Evolutionary conservation across 1,139 yeast genomes (phyloP), one percentile per base, ranked within the genome.

Genomic region (Debaryomycetaceae sp.): DNA sequence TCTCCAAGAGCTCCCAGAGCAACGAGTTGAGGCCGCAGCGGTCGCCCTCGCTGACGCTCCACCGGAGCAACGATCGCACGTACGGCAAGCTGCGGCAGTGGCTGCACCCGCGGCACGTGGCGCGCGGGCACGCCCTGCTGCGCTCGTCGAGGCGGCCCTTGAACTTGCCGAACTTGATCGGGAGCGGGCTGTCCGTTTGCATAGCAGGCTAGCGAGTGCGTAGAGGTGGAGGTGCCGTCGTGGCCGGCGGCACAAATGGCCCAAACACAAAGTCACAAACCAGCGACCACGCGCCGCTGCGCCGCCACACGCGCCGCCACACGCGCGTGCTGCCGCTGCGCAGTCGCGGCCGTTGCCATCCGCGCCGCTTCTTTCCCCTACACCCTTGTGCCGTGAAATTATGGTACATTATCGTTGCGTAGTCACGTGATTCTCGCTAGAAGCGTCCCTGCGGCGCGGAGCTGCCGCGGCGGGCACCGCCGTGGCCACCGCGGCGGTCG

Each of bases 31-130:
- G 21, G 21, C 10, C 21, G 21, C 10, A 10, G 21, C 12, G 14
- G 10, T 11, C 10, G 18, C 22, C 22, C 14, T 15, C n/a, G 11
- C 16, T 9, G 28, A 15, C 16, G 31, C 12, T 23, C 6, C 30
- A 29, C 25, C 46, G 36, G 29, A 55, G 42, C 5, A 57, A 53
- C 18, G 56, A 51, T 11, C 50, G 38, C 20, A 51, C 42, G 34
- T 51, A 48, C 1, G 61, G 56, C 9, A 51, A 29, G 34, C 42
- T 29, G 17, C 38, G 39, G 39, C 61, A 56, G 35, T 51, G 46
- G 14, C 32, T 33, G 37, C 61, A 56, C 5, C 15, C 34, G 21
- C 28, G 33, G 18, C 39, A 37, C 9, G 18, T 19, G 3, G 25
- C 16, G 10, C 19, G 38, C 15, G 21, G 28, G 28, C 56, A 51